Conservation (phyloP, 441 rosid species). For the Omphalea diandra region DNA sequence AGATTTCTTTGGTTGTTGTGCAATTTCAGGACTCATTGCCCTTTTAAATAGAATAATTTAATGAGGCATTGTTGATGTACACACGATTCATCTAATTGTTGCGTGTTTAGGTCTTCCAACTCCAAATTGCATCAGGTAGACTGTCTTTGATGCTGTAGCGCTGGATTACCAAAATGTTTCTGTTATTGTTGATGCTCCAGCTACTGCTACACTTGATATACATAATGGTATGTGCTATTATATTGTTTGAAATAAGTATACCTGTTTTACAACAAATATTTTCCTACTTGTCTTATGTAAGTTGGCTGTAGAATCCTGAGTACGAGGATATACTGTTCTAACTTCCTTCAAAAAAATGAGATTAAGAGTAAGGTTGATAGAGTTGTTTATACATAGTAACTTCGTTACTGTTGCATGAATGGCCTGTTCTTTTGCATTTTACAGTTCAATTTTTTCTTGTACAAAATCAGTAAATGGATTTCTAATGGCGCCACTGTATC, state of each 20-base stretch:
- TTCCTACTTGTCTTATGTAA: neutral
- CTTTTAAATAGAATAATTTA: neutral
- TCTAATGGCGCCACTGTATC: no score
- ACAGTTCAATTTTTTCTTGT: neutral
- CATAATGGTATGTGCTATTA: conserved; percentile 46
- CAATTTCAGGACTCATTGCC: neutral
- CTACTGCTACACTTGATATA: conserved; percentile 76
- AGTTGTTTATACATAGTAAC: neutral
- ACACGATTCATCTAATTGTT: neutral
- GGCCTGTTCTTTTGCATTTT: neutral
- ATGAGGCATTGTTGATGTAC: neutral
- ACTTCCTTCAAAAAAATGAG: neutral
- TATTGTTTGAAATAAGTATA: neutral
- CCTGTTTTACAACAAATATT: neutral
- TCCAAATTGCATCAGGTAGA: conserved; percentile 85
- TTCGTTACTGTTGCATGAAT: neutral
- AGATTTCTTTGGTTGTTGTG: conserved; percentile 47
- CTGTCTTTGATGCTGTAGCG: conserved; percentile 78
- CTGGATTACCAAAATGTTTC: conserved; percentile 55
- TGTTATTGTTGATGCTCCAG: conserved; percentile 76
- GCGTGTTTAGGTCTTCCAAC: conserved; percentile 66
- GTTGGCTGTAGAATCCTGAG: neutral
- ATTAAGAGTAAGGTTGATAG: neutral
- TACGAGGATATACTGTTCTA: neutral
- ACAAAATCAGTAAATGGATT: neutral